Conservation (phyloP, 2,329 filamentous ascomycete genomes). For the Diplodia seriata region DNA sequence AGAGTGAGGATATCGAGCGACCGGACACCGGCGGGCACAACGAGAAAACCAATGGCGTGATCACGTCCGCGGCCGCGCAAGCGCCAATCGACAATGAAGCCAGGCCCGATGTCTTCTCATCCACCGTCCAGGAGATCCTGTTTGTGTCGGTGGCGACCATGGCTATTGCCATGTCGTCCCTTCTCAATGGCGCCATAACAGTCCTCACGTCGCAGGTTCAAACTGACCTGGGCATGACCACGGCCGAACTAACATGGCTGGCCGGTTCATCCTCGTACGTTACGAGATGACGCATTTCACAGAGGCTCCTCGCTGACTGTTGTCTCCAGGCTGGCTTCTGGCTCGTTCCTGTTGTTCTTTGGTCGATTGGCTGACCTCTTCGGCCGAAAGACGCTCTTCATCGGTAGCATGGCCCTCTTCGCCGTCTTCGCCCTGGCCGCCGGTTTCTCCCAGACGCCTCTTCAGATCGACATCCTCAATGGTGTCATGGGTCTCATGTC, state of each 20-base stretch:
- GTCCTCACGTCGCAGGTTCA: constrained; percentile 70
- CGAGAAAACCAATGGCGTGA: constrained; percentile 16
- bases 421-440: constrained; percentile 63
- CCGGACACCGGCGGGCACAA: background rate
- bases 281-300: background rate
- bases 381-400: constrained; percentile 67
- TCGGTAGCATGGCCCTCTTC: constrained; percentile 66
- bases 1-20: constrained; percentile 6
- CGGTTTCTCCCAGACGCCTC: constrained; percentile 65
- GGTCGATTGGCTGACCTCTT: constrained; percentile 71
- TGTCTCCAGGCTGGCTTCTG: constrained; percentile 61
- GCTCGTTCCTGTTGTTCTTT: constrained; percentile 70
- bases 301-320: background rate
- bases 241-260: constrained; percentile 72
- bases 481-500: constrained; percentile 70
- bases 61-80: background rate
- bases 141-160: constrained; percentile 72
- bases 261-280: constrained; percentile 65
- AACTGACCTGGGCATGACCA: constrained; percentile 66
- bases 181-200: constrained; percentile 65
- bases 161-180: constrained; percentile 68
- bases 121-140: constrained; percentile 66
- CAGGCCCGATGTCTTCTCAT: constrained; percentile 66
- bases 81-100: constrained; percentile 6
- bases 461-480: constrained; percentile 67